Base-by-base conservation (phyloP, 202 grass and related monocot species). In the Elaeis oleifera region DNA sequence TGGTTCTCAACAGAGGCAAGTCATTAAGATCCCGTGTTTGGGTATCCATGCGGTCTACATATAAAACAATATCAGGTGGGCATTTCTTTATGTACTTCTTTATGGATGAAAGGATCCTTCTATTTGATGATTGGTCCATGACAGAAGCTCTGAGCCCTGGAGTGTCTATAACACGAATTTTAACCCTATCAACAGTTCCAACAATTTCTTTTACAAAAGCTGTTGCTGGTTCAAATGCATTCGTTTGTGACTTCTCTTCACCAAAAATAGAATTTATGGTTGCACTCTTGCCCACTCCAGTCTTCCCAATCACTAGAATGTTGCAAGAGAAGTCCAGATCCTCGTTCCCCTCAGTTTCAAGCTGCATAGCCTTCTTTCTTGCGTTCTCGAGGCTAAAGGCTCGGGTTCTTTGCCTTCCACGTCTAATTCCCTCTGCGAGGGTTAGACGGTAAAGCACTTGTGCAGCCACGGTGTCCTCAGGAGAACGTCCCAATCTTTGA, bases 251-350 rank as follows among this genome's bases (percentile, higher is more conserved):
- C 49, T 53, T 65, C 11, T 27, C 18, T 26, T 65, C 50, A 53
- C 63, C 63, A 52, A 65, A 65, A 18, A 65, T 51, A 28, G 63
- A 65, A 52, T 65, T 65, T 52, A 65, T 65, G 7, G 63, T 65
- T n/a, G 63, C 63, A 65, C 63, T 65, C 50, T 65, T 65, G 63
- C 63, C 63, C 49, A 65, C 63, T 18, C 63, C 63, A 53, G 63
- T 52, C 49, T 65, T 65, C 27, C 63, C 63, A 31, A 65, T 21
- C 9, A 65, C 63, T 27, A 65, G 63, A 65, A 65, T 65, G 51
- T 65, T 65, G 19, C 63, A 65, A 21, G 63, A 65, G 21, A 65
- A 65, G 16, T 65, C 23, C 49, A 65, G 25, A 28, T 65, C 63
- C 48, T 52, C 23, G 14, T 65, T 65, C 4, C 63, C 63, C 51